Base-by-base conservation (phyloP, 2,329 filamentous ascomycete species). In the Penicillium sp. region DNA sequence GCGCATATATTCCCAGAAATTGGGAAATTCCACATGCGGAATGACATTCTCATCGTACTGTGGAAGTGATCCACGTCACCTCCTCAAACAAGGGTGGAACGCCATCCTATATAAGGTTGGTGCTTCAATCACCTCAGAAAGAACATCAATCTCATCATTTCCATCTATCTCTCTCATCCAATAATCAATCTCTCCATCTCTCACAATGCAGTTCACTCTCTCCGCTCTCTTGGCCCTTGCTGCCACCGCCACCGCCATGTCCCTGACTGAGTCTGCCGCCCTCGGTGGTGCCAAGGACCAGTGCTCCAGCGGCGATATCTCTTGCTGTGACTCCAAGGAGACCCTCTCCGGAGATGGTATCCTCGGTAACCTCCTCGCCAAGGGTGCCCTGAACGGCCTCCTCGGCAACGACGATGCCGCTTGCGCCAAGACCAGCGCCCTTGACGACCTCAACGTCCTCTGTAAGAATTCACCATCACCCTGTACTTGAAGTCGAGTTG, bases 271-370 rank as follows among this genome's bases (percentile, higher is more conserved):
- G 22, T 43, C 42, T 7, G 8, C 22, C 24, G 42, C 42, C 42
- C 22, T 44, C 14, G 27, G 43, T 34, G 5, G 21, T 21, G 47
- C 47, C 24, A n/a, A 34, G 16, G 47, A 2, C 4, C 38, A 43
- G 38, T 49, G 47, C 27, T 13, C 2, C 27, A 21, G n/a, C 24
- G 47, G 47, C 29, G 38, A 43, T n/a, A 24, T 49, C 11, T 38
- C 47, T 4, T 49, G 47, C 47, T 49, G 47, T 32, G 47, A 49
- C 47, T 43, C 38, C 27, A 49, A 49, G 38, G 38, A 49, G 27
- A 21, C 9, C 6, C 3, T 49, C 27, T 34, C 27, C 16, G 47
- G 16, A 6, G 47, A 49, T 10, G 47, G 47, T 5, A 43, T 49
- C 16, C 47, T 49, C 16, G 47, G 47, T 11, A 43, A 43, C 38